phyloP scores from a whole-genome alignment of 2,329 filamentous ascomycete genomes.

The Colletotrichum lentis region DNA sequence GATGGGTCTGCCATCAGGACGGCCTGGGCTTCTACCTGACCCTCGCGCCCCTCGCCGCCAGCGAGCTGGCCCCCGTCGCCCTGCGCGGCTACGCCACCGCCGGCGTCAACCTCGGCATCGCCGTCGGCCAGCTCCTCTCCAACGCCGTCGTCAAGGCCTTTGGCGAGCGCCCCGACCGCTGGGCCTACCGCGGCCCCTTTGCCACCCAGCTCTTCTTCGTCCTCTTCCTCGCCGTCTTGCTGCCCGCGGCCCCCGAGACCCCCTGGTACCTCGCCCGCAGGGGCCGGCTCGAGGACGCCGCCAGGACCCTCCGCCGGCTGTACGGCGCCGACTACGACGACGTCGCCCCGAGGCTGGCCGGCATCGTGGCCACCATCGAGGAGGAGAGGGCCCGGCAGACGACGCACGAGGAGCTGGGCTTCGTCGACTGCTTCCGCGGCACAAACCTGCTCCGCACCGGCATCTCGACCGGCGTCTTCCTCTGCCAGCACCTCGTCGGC shows the following conservation, averaged over 20 bases:
- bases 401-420: slow-evolving; percentile 58
- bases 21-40: slow-evolving; percentile 68
- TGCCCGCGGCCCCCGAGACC: slow-evolving; percentile 58
- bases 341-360: slow-evolving; percentile 58
- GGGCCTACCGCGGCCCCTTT: slow-evolving; percentile 59
- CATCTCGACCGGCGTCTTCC: slow-evolving; percentile 67
- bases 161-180: slow-evolving; percentile 51
- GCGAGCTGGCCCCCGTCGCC: slow-evolving; percentile 66
- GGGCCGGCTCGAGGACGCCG: slow-evolving; percentile 52
- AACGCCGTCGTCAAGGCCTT: slow-evolving; percentile 57
- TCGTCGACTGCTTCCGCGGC: slow-evolving; percentile 60
- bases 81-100: slow-evolving; percentile 66
- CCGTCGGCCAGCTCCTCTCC: slow-evolving; percentile 66
- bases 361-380: slow-evolving; percentile 61
- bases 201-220: slow-evolving; percentile 61
- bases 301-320: slow-evolving; percentile 52
- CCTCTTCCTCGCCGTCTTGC: slow-evolving; percentile 52
- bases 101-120: slow-evolving; percentile 69
- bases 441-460: slow-evolving; percentile 62
- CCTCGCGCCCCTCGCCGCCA: slow-evolving; percentile 65
- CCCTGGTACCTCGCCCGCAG: slow-evolving; percentile 60
- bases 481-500: slow-evolving; percentile 71
- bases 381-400: slow-evolving; percentile 61
- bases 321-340: slow-evolving; percentile 57
- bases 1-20: too few species aligned